Evolutionary conservation across 192 early-diverging fungal genomes (phyloP).

Genomic region (Mycoemilia scoparia): DNA sequence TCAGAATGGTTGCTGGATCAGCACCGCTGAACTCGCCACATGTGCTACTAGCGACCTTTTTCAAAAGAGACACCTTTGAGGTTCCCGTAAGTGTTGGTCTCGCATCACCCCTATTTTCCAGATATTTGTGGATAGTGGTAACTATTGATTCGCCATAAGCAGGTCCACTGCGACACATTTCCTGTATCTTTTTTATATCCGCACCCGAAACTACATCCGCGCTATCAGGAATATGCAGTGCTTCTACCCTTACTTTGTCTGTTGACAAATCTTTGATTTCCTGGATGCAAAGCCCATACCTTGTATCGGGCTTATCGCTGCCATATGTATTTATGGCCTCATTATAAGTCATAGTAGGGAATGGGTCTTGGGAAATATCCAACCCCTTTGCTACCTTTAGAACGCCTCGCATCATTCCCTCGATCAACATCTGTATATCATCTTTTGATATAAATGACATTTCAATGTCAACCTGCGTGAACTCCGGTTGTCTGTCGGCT

Average conservation of each 20-base stretch:
- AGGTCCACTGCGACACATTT: too few relatives aligned
- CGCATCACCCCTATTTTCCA: too few relatives aligned
- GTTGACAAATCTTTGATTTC: slow-evolving; percentile 3
- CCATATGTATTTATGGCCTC: slow-evolving; percentile 72
- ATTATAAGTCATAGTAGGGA: slow-evolving; percentile 60
- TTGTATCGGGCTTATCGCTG: slow-evolving; percentile 78
- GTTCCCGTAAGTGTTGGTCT: too few relatives aligned
- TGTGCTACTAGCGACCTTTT: too few relatives aligned
- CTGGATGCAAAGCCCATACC: slow-evolving; percentile 71
- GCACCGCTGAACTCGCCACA: too few relatives aligned
- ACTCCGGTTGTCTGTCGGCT: slow-evolving; percentile 82
- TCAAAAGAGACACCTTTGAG: too few relatives aligned
- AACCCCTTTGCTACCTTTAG: slow-evolving; percentile 38
- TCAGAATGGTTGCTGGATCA: too few relatives aligned
- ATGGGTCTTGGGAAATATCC: slow-evolving; percentile 34
- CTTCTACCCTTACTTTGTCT: slow-evolving; percentile 11
- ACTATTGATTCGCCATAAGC: too few relatives aligned
- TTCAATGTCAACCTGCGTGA: slow-evolving; percentile 89
- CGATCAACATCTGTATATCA: slow-evolving; percentile 56
- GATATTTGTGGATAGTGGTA: too few relatives aligned
- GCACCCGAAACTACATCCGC: slow-evolving; percentile 7
- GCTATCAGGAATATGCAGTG: slow-evolving; percentile 12
- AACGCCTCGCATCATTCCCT: slow-evolving; percentile 44
- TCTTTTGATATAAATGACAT: slow-evolving; percentile 60
- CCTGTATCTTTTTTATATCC: too few relatives aligned